A percentile compares a stretch with the other conserved stretches of the same genome.
phyloP scores from a whole-genome alignment of 371 early-diverging fungal species.

The Blakeslea trispora region DNA sequence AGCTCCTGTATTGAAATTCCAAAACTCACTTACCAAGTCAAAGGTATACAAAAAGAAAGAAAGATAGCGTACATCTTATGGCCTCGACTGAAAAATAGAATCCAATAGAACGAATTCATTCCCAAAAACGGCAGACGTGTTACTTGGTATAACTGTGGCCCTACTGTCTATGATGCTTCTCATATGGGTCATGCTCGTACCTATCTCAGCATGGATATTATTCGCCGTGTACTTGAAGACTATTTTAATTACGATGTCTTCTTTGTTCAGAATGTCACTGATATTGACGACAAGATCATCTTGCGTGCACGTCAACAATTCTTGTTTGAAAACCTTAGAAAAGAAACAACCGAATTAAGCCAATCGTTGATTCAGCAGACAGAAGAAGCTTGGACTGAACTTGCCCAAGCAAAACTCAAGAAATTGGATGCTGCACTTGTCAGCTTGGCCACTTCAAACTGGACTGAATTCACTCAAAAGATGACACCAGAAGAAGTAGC shows the following conservation, averaged over 20 bases:
- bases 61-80: neutral
- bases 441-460: conserved; percentile 40
- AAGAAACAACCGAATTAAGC: conserved; percentile 37
- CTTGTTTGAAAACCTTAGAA: conserved; percentile 69
- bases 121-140: conserved; percentile 81
- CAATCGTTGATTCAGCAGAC: conserved; percentile 54
- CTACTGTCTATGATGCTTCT: conserved; percentile 98
- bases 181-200: conserved; percentile 99
- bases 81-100: neutral
- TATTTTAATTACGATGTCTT: conserved; percentile 96
- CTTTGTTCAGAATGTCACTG: conserved; percentile 99
- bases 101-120: conserved; percentile 80
- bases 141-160: conserved; percentile 99
- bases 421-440: conserved; percentile 40
- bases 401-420: conserved; percentile 62
- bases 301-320: conserved; percentile 87
- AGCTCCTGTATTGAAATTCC: conserved; percentile 59
- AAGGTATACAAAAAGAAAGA: too few species aligned
- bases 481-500: conserved; percentile 55
- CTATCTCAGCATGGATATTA: conserved; percentile 95
- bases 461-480: conserved; percentile 57
- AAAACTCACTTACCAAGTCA: conserved; percentile 78
- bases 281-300: conserved; percentile 99
- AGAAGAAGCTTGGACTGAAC: conserved; percentile 64
- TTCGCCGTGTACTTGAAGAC: conserved; percentile 94